Evolutionary conservation across 1,284 basidiomycete species (phyloP).

Genomic region (Sanghuangporus sanghuang): DNA sequence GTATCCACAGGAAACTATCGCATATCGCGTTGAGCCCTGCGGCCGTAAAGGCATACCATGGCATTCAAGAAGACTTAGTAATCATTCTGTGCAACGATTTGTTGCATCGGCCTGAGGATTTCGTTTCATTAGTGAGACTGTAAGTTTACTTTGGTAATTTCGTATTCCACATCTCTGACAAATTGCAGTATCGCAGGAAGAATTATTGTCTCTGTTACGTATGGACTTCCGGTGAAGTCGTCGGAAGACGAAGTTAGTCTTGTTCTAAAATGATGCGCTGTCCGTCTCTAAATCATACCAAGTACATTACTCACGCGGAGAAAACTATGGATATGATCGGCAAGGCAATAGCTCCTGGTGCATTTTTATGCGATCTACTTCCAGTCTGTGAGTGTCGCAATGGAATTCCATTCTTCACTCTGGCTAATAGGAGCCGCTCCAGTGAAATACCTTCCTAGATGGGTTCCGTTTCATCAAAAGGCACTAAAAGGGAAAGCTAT

Average conservation of each 20-base stretch:
- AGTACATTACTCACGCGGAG: constrained; percentile 39
- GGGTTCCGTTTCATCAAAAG: constrained; percentile 20
- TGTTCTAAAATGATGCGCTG: constrained; percentile 18
- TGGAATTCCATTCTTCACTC: neutral
- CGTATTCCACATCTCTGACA: neutral
- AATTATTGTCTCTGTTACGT: neutral
- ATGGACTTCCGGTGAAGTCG: constrained; percentile 25
- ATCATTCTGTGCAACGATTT: constrained; percentile 6
- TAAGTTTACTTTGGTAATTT: neutral
- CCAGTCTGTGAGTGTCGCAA: constrained; percentile 22
- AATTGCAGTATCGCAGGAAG: neutral
- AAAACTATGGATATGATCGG: constrained; percentile 24
- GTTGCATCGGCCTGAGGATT: constrained; percentile 1
- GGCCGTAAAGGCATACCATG: neutral
- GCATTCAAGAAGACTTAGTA: neutral
- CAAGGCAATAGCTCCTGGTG: constrained; percentile 24
- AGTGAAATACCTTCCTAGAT: constrained; percentile 23
- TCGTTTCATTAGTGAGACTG: neutral
- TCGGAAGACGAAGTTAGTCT: constrained; percentile 28
- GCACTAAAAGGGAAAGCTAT: constrained; percentile 14
- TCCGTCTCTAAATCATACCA: too few species aligned
- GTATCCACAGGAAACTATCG: constrained; percentile 6
- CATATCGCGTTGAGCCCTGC: constrained; percentile 2
- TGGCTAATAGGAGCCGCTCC: neutral
- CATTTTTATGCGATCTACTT: constrained; percentile 28